Conservation (phyloP, 2,329 filamentous ascomycete species). For the Fusarium longipes region DNA sequence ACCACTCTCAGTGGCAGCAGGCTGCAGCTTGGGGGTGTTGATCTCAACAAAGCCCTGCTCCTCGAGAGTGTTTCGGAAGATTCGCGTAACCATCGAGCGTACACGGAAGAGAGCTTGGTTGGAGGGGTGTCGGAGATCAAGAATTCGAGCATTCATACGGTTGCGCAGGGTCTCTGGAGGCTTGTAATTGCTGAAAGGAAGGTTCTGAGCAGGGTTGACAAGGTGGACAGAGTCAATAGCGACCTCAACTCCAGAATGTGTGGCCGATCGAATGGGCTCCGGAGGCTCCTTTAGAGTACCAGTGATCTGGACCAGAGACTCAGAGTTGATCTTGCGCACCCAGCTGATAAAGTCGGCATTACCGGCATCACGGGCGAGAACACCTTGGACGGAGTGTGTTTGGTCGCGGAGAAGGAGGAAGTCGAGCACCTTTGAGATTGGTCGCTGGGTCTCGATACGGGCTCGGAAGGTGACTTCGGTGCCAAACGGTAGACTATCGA, state of each 20-base stretch:
- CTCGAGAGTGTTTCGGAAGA: slow-evolving; percentile 82
- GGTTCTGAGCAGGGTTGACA: slow-evolving; percentile 61
- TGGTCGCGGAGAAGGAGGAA: slow-evolving; percentile 90
- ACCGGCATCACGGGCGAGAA: slow-evolving; percentile 62
- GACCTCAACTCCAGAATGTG: slow-evolving; percentile 81
- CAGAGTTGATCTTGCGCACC: slow-evolving; percentile 83
- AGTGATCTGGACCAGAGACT: slow-evolving; percentile 81
- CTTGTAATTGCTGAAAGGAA: slow-evolving; percentile 66
- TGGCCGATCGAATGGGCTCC: slow-evolving; percentile 79
- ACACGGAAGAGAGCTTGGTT: slow-evolving; percentile 91
- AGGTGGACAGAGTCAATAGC: slow-evolving; percentile 68
- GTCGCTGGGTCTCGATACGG: slow-evolving; percentile 72
- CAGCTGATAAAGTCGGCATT: slow-evolving; percentile 83
- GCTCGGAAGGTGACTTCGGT: slow-evolving; percentile 57
- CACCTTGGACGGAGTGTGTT: slow-evolving; percentile 84
- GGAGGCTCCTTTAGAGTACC: slow-evolving; percentile 79
- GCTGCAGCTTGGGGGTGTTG: slow-evolving; percentile 91
- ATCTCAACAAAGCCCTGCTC: slow-evolving; percentile 88
- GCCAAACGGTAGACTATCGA: slow-evolving; percentile 52
- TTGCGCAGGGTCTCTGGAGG: slow-evolving; percentile 74
- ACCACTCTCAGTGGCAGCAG: slow-evolving; percentile 89
- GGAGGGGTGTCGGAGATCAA: slow-evolving; percentile 86
- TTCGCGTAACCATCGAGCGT: slow-evolving; percentile 80
- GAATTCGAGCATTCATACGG: slow-evolving; percentile 80
- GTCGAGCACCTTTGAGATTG: slow-evolving; percentile 83